Base-by-base conservation (phyloP, 306 rosid genomes). In the Malus sieversii region DNA sequence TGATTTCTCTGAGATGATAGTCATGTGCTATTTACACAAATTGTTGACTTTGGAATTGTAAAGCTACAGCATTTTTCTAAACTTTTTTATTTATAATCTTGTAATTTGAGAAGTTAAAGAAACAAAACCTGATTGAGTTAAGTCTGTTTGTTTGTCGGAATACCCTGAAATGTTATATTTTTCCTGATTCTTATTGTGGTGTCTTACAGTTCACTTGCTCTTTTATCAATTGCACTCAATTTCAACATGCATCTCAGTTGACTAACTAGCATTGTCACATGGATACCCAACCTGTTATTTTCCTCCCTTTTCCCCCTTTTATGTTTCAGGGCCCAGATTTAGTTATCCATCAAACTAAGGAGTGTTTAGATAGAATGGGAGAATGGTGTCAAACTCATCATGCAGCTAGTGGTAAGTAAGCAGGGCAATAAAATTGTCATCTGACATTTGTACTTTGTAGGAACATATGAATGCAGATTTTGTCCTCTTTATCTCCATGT, bases 311-410 rank as follows among this genome's bases (percentile, higher is more conserved):
- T 38, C 62, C 57, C 68, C 55, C 63, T 81, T 77, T 81, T 61
- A 38, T 68, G 55, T 85, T 83, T 75, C 79, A 95, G 98, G 98
- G 98, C 82, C 98, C 98, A 78, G 93, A 92, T 87, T 75, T 95
- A 88, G 96, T 95, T 75, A 92, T 95, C 78, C 95, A 86, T 80
- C 98, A 95, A 85, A 80, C 81, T 52, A 79, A 87, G 86, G 98
- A 90, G 78, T 92, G 96, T 84, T 83, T 95, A 78, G 97, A 92
- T 74, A 55, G 45, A 65, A 95, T 95, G 98, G 97, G 97, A 78
- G 98, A 92, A 78, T 95, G 98, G 98, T 95, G 98, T 84, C 93
- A 85, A 79, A 89, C 70, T 77, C 98, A 95, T 87, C 98, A 95
- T 78, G 87, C 74, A 69, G 96, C 87, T 60, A 95, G 98, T 84